Base-by-base conservation (phyloP, 1,284 basidiomycete genomes). In the Uromyces viciae-fabae region DNA sequence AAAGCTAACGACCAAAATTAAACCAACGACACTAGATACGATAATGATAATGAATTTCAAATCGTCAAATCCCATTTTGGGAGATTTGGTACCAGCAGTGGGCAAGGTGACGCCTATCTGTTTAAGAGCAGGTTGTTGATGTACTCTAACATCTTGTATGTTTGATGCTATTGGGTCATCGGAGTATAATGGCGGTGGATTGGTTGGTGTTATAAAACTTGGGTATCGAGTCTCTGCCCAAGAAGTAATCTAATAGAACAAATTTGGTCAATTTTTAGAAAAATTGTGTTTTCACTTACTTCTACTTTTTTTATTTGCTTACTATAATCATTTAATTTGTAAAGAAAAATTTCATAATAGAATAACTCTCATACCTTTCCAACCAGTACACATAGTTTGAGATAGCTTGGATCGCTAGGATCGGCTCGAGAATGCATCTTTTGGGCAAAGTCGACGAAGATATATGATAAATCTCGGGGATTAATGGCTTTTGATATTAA, bases 401-500 rank as follows among this genome's bases (percentile, higher is more conserved):
- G 87, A 87, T 93, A 95, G 87, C 92, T 94, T 58, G 95, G 95
- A 86, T 99, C 96, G 74, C 91, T 88, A 14, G 93, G 91, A 36
- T 89, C 86, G 0, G 93, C 90, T 84, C 92, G 93, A 33, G 89
- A 88, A 86, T 98, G 95, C 82, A 99, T 98, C 83, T 88, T 89
- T 43, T 92, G 90, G 0, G 91, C 90, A 85, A 92, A 94, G 36
- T 92, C 89, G 31, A 91, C 90, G 90, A 98, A 98, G 83, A 95
- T 91, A 85, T 91, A 90, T 0, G 94, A 91, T 0, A 98, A 94
- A 84, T 98, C 95, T 46, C 94, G 90, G 0, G 94, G 93, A 87
- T 98, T 98, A 52, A 92, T 93, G 3, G 94, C 92, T 33, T 89
- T 89, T 90, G 95, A 92, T 84, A 99, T 96, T 81, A 99, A 89